Evolutionary conservation across 495 filamentous ascomycete species (phyloP), one percentile per base, ranked within the genome.

Genomic region (Aspergillus incahuasiensis): DNA sequence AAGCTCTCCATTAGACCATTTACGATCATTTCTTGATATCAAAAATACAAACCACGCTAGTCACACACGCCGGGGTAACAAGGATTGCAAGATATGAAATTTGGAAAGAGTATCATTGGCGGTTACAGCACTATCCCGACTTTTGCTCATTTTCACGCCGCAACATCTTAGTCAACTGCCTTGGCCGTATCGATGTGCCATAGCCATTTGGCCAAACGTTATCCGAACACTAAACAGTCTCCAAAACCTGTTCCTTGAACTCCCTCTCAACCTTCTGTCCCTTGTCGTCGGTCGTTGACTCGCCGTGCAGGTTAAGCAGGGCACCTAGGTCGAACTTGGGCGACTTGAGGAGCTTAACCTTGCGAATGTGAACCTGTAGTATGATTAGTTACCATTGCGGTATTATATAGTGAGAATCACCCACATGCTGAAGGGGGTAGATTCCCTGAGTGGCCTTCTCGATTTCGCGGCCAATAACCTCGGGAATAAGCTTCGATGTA

Each of bases 391-490:
- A n/a, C 42, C 13, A 42, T 11, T 5, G 51, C 53, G 21, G 25
- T 9, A 1, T 11, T 24, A 13, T 35, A 2, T 11, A 35, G 13
- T 15, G 24, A 45, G 46, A n/a, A n/a, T n/a, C 39, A 75, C 89
- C 44, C 79, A 97, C 94, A 75, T 97, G 95, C 81, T 97, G 94
- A 67, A 98, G 86, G 61, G 94, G 94, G 79, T 98, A 98, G 79
- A 97, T 98, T 74, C 94, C 94, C 79, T 96, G 91, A 55, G 91
- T 95, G 51, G 94, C 82, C 85, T 98, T 98, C 85, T 98, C 94
- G 66, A 98, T 98, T 81, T 97, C 94, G 68, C 92, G 91, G 59
- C 94, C 94, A 74, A 98, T 97, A 46, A 97, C 95, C 80, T 98
- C 94, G 43, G 94, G 94, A 67, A 98, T 97, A 61, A 98, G 83